Conservation (phyloP, 192 early-diverging fungal species). For the Polychytrium aggregatum region DNA sequence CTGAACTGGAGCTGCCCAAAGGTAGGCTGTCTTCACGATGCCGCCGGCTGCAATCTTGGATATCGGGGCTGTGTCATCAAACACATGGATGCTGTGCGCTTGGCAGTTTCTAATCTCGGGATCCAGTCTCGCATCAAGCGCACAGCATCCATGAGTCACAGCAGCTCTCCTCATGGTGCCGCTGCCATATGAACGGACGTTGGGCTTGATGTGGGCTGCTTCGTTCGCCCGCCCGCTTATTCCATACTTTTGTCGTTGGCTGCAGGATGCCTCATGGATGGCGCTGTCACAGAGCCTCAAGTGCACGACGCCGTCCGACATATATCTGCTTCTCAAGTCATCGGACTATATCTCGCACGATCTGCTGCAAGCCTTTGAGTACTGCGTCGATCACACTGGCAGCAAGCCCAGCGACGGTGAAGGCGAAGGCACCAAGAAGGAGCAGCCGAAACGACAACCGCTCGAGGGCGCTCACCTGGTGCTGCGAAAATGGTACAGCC, state of each 20-base stretch:
- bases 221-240: too few relatives aligned
- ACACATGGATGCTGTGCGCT: too few relatives aligned
- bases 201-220: too few relatives aligned
- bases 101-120: too few relatives aligned
- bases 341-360: conserved; percentile 88
- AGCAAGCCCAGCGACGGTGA: too few relatives aligned
- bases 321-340: conserved; percentile 81
- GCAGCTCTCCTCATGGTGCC: background rate
- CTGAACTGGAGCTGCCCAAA: conserved; percentile 92
- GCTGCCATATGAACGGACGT: background rate
- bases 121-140: too few relatives aligned
- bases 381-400: conserved; percentile 29
- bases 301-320: conserved; percentile 65
- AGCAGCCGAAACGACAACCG: conserved; percentile 1
- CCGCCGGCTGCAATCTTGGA: background rate
- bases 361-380: conserved; percentile 60
- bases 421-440: too few relatives aligned
- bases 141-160: background rate
- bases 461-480: conserved; percentile 54
- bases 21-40: conserved; percentile 13
- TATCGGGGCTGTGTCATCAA: too few relatives aligned
- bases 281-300: conserved; percentile 62
- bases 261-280: conserved; percentile 82
- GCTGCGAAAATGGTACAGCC: conserved; percentile 81
- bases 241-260: background rate